Percentiles rank a stretch among this genome's conserved stretches.
These are phyloP conservation scores for Chaetomium olivaceum DNA, from an alignment of 2,329 filamentous ascomycete genomes.

Conservation along the genomic window DNA sequence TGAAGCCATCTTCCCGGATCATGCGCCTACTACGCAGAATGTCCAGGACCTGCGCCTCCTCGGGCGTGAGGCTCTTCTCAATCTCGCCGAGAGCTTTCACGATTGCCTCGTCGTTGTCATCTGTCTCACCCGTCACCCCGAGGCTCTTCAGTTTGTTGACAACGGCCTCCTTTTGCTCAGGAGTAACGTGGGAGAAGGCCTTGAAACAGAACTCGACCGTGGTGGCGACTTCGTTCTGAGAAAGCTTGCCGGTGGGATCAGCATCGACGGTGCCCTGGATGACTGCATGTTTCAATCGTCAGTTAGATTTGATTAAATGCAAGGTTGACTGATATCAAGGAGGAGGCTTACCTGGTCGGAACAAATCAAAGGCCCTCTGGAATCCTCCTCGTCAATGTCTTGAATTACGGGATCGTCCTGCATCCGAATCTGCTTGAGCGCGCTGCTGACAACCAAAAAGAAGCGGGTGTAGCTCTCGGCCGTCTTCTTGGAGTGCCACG, in stretches of 20 bases:
- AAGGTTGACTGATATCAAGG: too few species aligned
- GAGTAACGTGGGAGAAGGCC: not conserved
- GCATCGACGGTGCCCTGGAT: constrained; percentile 2
- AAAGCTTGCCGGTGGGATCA: not conserved
- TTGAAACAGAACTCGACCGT: constrained; percentile 5
- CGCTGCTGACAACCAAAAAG: constrained; percentile 3
- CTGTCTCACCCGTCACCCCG: not conserved
- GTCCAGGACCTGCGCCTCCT: not conserved
- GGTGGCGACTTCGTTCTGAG: not conserved
- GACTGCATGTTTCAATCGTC: too few species aligned
- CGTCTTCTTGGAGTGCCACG: constrained; percentile 6
- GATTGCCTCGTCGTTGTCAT: not conserved
- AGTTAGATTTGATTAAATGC: too few species aligned
- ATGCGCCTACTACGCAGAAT: not conserved
- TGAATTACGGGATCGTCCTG: not conserved
- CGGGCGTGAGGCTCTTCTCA: not conserved
- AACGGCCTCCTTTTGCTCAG: constrained; percentile 1
- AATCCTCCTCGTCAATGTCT: not conserved
- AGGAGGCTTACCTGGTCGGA: not conserved
- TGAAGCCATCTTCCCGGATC: not conserved
- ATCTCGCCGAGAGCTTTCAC: not conserved
- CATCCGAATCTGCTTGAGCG: not conserved
- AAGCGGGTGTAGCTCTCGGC: constrained; percentile 1
- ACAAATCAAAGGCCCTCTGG: constrained; percentile 2
- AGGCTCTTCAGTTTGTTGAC: not conserved